Percentiles rank a stretch among this genome's conserved stretches.
phyloP scores from a whole-genome alignment of 352 stramenopile species.

The Phytopythium sindhum region DNA sequence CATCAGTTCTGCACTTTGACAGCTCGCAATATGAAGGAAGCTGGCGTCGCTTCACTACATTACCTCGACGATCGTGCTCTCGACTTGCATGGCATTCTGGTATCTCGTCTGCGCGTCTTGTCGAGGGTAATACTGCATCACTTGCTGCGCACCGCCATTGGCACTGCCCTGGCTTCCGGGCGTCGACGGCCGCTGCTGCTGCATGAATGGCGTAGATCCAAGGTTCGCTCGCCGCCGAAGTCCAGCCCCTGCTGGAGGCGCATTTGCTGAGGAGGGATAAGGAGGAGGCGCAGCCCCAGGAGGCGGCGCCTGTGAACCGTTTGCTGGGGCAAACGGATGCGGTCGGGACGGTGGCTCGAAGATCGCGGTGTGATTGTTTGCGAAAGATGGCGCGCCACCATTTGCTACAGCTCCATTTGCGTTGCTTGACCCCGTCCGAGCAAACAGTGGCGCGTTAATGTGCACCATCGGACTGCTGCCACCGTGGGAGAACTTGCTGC shows the following conservation, averaged over 20 bases:
- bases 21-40: constrained; percentile 1
- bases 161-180: constrained; percentile 12
- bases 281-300: background rate
- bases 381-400: background rate
- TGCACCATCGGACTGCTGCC: constrained; percentile 73
- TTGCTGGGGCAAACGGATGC: background rate
- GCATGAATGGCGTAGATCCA: constrained; percentile 69
- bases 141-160: constrained; percentile 34
- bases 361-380: background rate
- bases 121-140: constrained; percentile 57
- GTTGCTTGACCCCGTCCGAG: constrained; percentile 28
- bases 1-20: background rate
- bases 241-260: constrained; percentile 18
- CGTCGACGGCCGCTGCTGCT: constrained; percentile 46
- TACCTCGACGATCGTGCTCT: constrained; percentile 85
- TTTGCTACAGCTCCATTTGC: background rate
- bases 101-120: constrained; percentile 72
- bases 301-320: background rate
- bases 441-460: constrained; percentile 75
- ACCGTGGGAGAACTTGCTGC: constrained; percentile 80
- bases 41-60: background rate
- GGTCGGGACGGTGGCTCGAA: background rate
- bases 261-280: constrained; percentile 3
- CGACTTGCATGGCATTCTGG: constrained; percentile 74
- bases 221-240: constrained; percentile 67